Percentiles rank a stretch among this genome's conserved stretches.
Evolutionary conservation across 192 early-diverging fungal genomes (phyloP).

Genomic region (Obelidium mucronatum): DNA sequence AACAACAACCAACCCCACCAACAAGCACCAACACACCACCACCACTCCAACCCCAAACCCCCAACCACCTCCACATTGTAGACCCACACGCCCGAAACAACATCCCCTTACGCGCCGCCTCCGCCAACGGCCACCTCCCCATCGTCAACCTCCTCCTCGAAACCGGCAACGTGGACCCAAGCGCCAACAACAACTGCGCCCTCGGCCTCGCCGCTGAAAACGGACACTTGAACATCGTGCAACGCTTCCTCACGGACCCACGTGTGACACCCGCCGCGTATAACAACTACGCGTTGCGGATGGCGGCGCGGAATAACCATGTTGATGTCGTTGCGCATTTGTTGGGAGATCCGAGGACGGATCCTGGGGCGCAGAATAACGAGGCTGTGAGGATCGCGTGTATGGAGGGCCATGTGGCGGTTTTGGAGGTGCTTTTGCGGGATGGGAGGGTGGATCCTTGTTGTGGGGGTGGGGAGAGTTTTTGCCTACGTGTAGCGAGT

Average conservation of each 20-base stretch:
- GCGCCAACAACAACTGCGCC: conserved; percentile 2
- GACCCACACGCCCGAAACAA: neutral
- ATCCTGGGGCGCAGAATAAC: neutral
- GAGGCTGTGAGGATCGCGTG: conserved; percentile 2
- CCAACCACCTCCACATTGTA: too few relatives aligned
- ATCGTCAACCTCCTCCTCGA: conserved; percentile 4
- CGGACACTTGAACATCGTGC: neutral
- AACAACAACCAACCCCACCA: too few relatives aligned
- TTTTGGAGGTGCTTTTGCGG: neutral
- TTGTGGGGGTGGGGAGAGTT: too few relatives aligned
- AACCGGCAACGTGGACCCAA: neutral
- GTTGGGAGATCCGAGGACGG: conserved; percentile 3
- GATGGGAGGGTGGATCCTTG: neutral
- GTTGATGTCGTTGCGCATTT: neutral
- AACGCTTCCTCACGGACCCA: neutral
- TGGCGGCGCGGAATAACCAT: neutral
- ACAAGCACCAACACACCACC: too few relatives aligned
- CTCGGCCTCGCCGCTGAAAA: neutral
- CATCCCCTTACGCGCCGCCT: neutral
- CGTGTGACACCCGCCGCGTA: neutral
- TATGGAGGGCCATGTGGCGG: neutral
- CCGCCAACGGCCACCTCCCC: conserved; percentile 2
- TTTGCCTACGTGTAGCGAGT: too few relatives aligned
- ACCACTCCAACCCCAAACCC: too few relatives aligned
- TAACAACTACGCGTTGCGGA: neutral